phyloP scores from a whole-genome alignment of 495 filamentous ascomycete genomes.

The Penicillium odoratum region DNA sequence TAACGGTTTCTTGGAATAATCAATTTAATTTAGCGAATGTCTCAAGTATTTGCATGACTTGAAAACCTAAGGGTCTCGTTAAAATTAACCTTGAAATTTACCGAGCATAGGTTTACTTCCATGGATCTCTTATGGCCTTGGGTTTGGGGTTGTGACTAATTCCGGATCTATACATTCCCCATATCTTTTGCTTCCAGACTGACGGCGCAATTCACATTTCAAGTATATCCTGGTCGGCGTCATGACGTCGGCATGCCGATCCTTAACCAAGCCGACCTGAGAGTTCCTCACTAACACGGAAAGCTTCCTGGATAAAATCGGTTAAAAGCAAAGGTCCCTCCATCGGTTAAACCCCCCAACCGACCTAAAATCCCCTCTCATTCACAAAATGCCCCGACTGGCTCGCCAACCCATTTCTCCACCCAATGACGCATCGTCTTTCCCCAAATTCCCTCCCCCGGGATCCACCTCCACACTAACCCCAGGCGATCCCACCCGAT shows the following conservation, averaged over 20 bases:
- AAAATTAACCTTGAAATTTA: not conserved
- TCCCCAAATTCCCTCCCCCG: constrained; percentile 18
- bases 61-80: not conserved
- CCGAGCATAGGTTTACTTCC: not conserved
- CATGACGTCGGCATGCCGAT: constrained; percentile 34
- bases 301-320: not conserved
- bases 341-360: constrained; percentile 1
- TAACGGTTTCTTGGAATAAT: not conserved
- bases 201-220: no score
- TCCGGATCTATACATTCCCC: not conserved
- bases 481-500: constrained; percentile 22
- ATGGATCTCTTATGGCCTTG: not conserved
- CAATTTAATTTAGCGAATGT: no score
- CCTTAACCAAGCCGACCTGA: constrained; percentile 1
- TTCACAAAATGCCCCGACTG: constrained; percentile 21
- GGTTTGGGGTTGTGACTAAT: not conserved
- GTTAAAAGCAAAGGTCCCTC: constrained; percentile 1
- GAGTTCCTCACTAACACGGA: not conserved
- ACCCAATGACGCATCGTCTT: constrained; percentile 22
- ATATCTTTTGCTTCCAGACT: not conserved
- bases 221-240: not conserved
- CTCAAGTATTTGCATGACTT: no score
- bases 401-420: constrained; percentile 3
- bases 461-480: constrained; percentile 24
- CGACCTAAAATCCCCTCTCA: not conserved